Evolutionary conservation across 768 basidiomycete genomes (phyloP).

Genomic region (Hygrocybe coccinea): DNA sequence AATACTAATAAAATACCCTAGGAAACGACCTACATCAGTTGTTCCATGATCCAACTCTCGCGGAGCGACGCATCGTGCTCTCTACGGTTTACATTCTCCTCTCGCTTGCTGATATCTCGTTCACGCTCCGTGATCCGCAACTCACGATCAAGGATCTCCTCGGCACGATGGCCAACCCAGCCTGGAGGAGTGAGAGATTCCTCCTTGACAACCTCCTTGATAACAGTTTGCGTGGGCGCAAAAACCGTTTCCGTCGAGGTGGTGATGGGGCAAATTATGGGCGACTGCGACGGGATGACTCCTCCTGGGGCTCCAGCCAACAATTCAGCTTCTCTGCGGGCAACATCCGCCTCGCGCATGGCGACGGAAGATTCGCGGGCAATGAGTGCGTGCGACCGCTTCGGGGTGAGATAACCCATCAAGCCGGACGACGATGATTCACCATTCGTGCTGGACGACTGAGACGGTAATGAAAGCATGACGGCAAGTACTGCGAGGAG

Average conservation of each 20-base stretch:
- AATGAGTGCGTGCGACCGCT: constrained; percentile 75
- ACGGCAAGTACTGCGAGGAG: constrained; percentile 84
- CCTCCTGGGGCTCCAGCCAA: constrained; percentile 81
- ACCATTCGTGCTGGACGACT: constrained; percentile 32
- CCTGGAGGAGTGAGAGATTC: constrained; percentile 72
- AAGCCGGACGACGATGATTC: constrained; percentile 49
- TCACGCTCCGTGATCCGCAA: constrained; percentile 81
- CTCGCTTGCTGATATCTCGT: constrained; percentile 79
- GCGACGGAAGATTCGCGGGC: constrained; percentile 77
- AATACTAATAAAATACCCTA: background rate
- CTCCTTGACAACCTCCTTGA: constrained; percentile 84
- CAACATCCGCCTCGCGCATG: constrained; percentile 80
- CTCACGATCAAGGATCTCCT: constrained; percentile 81
- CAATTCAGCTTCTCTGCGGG: constrained; percentile 81
- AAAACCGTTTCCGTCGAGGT: constrained; percentile 54
- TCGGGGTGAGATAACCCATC: constrained; percentile 72
- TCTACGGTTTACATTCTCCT: constrained; percentile 78
- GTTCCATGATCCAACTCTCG: constrained; percentile 90
- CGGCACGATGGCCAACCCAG: constrained; percentile 74
- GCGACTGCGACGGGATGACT: constrained; percentile 53
- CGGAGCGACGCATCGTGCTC: constrained; percentile 85
- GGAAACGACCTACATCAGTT: constrained; percentile 62
- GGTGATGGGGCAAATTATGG: constrained; percentile 47
- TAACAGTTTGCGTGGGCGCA: constrained; percentile 66
- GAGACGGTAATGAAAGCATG: constrained; percentile 79